phyloP scores from a whole-genome alignment of 805 yeast species.

The Blastobotrys peoriensis region DNA sequence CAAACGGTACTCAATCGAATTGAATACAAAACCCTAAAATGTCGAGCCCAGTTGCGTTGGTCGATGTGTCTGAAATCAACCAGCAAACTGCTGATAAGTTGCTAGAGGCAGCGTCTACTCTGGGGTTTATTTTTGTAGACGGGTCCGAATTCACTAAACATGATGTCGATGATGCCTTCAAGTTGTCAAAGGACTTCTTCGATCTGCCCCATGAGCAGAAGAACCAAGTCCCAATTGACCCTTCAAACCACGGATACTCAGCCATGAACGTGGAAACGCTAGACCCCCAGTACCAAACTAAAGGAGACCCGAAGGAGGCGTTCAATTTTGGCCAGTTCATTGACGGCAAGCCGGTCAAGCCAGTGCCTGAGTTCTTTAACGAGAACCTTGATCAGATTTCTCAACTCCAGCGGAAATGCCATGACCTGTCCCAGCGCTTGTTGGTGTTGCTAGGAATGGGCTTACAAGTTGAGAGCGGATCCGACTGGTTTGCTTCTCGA shows the following conservation, averaged over 20 bases:
- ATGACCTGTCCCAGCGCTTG: slow-evolving; percentile 43
- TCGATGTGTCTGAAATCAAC: slow-evolving; percentile 48
- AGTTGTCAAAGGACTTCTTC: slow-evolving; percentile 47
- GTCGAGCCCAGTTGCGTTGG: slow-evolving; percentile 22
- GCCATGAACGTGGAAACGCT: slow-evolving; percentile 48
- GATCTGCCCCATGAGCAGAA: slow-evolving; percentile 48
- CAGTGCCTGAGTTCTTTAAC: slow-evolving; percentile 49
- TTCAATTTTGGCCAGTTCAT: slow-evolving; percentile 58
- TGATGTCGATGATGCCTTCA: slow-evolving; percentile 49
- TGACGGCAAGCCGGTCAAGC: slow-evolving; percentile 40
- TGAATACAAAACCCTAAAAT: too few species aligned
- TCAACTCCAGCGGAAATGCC: slow-evolving; percentile 38
- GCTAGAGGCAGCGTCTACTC: slow-evolving; percentile 52
- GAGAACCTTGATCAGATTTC: slow-evolving; percentile 38
- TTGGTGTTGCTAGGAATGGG: slow-evolving; percentile 57
- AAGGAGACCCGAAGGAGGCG: slow-evolving; percentile 45
- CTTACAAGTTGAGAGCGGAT: slow-evolving; percentile 52
- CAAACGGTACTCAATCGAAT: too few species aligned
- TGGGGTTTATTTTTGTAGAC: slow-evolving; percentile 61
- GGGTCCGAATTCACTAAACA: slow-evolving; percentile 57
- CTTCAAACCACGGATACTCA: slow-evolving; percentile 57
- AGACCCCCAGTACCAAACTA: slow-evolving; percentile 32
- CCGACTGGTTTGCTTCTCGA: slow-evolving; percentile 58
- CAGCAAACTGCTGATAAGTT: slow-evolving; percentile 44
- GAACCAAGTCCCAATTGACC: slow-evolving; percentile 42